Conservation (phyloP, 1,284 basidiomycete genomes). For the Ganoderma sinense region DNA sequence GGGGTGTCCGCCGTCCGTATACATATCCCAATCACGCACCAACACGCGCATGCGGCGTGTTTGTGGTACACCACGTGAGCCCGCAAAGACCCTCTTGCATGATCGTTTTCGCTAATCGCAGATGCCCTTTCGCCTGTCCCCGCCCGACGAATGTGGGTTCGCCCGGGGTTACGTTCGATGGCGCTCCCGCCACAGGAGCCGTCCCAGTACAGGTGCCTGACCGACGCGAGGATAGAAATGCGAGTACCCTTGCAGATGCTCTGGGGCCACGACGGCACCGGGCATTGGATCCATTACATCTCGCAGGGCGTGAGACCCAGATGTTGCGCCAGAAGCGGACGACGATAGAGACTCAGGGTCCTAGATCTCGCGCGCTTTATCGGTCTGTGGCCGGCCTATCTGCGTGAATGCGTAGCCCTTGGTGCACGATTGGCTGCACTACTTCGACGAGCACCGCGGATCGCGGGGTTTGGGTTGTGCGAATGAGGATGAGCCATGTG, state of each 20-base stretch:
- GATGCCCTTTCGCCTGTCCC: not conserved
- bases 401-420: constrained; percentile 9
- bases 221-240: not conserved
- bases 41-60: constrained; percentile 43
- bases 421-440: not conserved
- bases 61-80: constrained; percentile 31
- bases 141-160: not conserved
- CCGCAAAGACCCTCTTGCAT: constrained; percentile 5
- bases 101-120: constrained; percentile 20
- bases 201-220: not conserved
- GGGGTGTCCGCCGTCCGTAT: constrained; percentile 20
- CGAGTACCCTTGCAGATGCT: not conserved
- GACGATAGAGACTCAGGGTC: not conserved
- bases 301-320: constrained; percentile 15
- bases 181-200: not conserved
- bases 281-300: constrained; percentile 12
- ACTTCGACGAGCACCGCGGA: not conserved
- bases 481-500: not conserved
- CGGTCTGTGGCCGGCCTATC: constrained; percentile 15
- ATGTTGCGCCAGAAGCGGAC: constrained; percentile 8
- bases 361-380: not conserved
- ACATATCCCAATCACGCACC: constrained; percentile 28
- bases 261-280: not conserved
- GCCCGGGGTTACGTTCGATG: not conserved
- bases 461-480: not conserved